These are phyloP conservation scores for Pyrenochaeta sp. DNA, from an alignment of 2,329 filamentous ascomycete species.

Conservation along the genomic window DNA sequence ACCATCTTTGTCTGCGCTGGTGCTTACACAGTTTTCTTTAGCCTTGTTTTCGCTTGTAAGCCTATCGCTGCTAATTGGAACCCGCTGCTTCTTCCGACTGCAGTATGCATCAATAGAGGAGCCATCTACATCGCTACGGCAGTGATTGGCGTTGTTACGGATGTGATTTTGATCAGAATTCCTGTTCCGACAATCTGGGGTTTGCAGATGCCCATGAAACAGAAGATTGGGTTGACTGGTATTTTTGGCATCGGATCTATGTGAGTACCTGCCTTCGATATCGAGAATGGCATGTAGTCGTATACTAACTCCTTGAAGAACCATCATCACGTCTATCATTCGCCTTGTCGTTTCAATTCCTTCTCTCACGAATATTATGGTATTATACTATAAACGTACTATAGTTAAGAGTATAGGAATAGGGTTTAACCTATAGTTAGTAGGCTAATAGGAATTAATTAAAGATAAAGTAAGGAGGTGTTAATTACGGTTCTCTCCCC, in stretches of 20 bases:
- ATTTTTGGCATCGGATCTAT: slow-evolving; percentile 32
- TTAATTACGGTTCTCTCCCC: too few species aligned
- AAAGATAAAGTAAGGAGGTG: too few species aligned
- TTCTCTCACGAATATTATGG: slow-evolving; percentile 10
- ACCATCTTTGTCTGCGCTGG: slow-evolving; percentile 27
- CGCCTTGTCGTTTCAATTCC: slow-evolving; percentile 21
- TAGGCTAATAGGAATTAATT: too few species aligned
- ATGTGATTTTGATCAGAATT: slow-evolving; percentile 26
- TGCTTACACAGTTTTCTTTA: slow-evolving; percentile 32
- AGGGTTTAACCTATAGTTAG: too few species aligned
- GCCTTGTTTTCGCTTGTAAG: slow-evolving; percentile 31
- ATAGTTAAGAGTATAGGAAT: too few species aligned
- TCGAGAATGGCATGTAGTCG: neutral
- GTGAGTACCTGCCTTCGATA: slow-evolving; percentile 9
- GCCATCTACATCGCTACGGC: slow-evolving; percentile 34
- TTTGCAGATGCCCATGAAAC: slow-evolving; percentile 28
- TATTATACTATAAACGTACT: too few species aligned
- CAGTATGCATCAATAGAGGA: slow-evolving; percentile 25
- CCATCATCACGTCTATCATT: slow-evolving; percentile 23
- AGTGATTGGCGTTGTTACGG: slow-evolving; percentile 27
- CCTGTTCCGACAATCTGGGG: slow-evolving; percentile 28
- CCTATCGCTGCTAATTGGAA: slow-evolving; percentile 32
- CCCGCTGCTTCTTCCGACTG: slow-evolving; percentile 15
- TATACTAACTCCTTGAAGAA: slow-evolving; percentile 14
- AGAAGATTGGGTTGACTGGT: slow-evolving; percentile 25